Evolutionary conservation across 1,284 basidiomycete genomes (phyloP).

Genomic region (Erythrobasidium hasegawianum): DNA sequence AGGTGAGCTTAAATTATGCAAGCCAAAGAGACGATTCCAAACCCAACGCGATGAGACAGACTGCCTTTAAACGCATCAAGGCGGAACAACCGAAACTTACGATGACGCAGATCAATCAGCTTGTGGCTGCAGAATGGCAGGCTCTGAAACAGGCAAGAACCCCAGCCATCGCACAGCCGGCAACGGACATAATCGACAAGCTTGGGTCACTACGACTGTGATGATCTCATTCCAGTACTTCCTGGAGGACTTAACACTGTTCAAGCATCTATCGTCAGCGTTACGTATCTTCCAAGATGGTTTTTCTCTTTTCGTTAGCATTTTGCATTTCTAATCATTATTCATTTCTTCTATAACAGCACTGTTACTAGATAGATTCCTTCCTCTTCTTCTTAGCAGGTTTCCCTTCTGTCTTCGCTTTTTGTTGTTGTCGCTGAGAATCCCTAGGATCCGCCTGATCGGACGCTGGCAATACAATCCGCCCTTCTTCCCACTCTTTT

Average conservation of each 20-base stretch:
- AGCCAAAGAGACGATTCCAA: background rate
- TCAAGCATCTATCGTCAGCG: too few species aligned
- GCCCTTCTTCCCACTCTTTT: constrained; percentile 48
- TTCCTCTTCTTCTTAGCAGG: constrained; percentile 15
- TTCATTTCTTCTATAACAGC: background rate
- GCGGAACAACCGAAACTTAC: constrained; percentile 8
- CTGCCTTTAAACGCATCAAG: constrained; percentile 28
- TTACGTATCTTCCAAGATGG: too few species aligned
- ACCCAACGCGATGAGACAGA: background rate
- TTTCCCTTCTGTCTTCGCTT: background rate
- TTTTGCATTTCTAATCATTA: too few species aligned
- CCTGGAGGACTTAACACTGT: too few species aligned
- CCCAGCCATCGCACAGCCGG: background rate
- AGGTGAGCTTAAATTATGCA: constrained; percentile 2
- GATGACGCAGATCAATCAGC: constrained; percentile 32
- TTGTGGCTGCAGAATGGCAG: constrained; percentile 28
- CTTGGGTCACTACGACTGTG: constrained; percentile 2
- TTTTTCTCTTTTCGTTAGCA: too few species aligned
- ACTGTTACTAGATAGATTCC: background rate
- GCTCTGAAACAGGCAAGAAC: constrained; percentile 5
- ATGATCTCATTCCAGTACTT: background rate
- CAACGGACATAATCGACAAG: background rate
- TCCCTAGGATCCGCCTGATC: background rate
- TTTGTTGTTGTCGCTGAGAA: background rate
- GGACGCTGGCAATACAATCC: constrained; percentile 9